phyloP scores from a whole-genome alignment of 2,329 filamentous ascomycete species.

The Falciphora oryzae region DNA sequence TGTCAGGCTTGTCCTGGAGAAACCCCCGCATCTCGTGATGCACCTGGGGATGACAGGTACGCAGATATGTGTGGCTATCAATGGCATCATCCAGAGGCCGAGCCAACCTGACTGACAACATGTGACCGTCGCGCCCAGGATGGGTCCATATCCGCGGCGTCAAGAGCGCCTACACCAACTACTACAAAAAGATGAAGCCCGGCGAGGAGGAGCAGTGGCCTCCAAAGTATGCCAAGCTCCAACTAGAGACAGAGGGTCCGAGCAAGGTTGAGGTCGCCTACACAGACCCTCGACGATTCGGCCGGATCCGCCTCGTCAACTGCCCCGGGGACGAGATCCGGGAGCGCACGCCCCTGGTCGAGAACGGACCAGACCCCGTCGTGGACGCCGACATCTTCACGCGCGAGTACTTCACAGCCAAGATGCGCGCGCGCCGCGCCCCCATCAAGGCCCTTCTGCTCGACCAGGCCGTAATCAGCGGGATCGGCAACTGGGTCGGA shows the following conservation, averaged over 20 bases:
- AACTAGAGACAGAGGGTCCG: slow-evolving; percentile 57
- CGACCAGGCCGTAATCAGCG: slow-evolving; percentile 83
- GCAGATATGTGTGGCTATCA: background rate
- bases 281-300: slow-evolving; percentile 75
- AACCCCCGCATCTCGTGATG: slow-evolving; percentile 80
- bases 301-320: slow-evolving; percentile 74
- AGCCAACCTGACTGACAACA: background rate
- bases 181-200: slow-evolving; percentile 67
- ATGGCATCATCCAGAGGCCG: background rate
- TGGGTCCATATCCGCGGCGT: slow-evolving; percentile 86
- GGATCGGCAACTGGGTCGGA: slow-evolving; percentile 95
- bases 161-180: slow-evolving; percentile 71
- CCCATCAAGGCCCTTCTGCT: slow-evolving; percentile 85
- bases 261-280: slow-evolving; percentile 64
- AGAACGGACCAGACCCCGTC: slow-evolving; percentile 92
- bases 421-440: slow-evolving; percentile 70
- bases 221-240: slow-evolving; percentile 84
- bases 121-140: slow-evolving; percentile 30
- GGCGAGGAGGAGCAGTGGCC: slow-evolving; percentile 67
- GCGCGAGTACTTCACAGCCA: slow-evolving; percentile 64
- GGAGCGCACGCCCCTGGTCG: slow-evolving; percentile 69
- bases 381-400: slow-evolving; percentile 74
- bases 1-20: slow-evolving; percentile 52
- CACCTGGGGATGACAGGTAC: slow-evolving; percentile 71
- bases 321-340: slow-evolving; percentile 72